Evolutionary conservation across 352 stramenopile species (phyloP).

Genomic region (Synura sp.): DNA sequence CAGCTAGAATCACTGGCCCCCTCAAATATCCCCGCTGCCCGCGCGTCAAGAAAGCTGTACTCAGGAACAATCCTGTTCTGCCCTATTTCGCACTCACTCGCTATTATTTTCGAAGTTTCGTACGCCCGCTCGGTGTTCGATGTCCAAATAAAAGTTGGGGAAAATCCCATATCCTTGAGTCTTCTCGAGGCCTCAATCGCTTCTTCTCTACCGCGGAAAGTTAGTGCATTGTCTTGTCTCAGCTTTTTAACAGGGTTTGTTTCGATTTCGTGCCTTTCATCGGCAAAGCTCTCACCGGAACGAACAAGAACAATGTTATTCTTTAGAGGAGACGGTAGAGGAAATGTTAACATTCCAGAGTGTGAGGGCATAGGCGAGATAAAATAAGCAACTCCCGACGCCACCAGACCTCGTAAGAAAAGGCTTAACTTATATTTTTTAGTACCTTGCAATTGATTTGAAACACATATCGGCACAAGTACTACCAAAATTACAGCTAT

Average conservation of each 20-base stretch:
- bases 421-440: too few species aligned
- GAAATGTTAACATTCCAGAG: slow-evolving; percentile 42
- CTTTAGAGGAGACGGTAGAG: background rate
- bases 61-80: background rate
- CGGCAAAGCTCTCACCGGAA: background rate
- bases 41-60: background rate
- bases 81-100: background rate
- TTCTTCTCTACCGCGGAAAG: background rate
- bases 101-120: background rate
- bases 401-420: too few species aligned
- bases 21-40: background rate
- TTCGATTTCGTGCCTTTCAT: background rate
- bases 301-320: background rate
- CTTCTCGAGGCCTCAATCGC: background rate
- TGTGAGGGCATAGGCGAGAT: too few species aligned
- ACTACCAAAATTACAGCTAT: too few species aligned
- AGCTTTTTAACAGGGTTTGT: background rate
- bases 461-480: too few species aligned
- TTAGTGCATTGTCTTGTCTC: background rate
- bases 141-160: background rate
- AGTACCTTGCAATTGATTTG: too few species aligned
- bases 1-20: background rate
- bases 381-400: too few species aligned
- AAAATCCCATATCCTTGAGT: background rate
- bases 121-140: background rate